Base-by-base conservation (phyloP, 2,329 filamentous ascomycete genomes). In the Fusarium oligoseptatum region DNA sequence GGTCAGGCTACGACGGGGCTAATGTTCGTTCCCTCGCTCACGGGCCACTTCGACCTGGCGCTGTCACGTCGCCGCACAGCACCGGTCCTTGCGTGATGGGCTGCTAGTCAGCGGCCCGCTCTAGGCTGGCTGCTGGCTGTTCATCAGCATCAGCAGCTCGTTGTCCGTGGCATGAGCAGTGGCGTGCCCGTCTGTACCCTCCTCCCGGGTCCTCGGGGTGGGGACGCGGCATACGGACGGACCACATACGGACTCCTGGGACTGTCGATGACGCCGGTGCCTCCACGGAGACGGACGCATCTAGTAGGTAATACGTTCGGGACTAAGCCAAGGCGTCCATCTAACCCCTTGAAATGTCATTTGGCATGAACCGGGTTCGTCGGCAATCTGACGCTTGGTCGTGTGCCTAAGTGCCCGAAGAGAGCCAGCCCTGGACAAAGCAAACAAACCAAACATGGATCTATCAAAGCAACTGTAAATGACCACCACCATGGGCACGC, bases 61-160 rank as follows among this genome's bases (percentile, higher is more conserved):
- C 29, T 74, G 71, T 71, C 71, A 71, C 66, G 67, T 69, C 68
- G 70, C 55, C 61, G 64, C 50, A 66, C 60, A 60, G 52, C 58
- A 72, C 70, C 64, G 52, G 66, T 41, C 55, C 69, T 76, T 76
- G 65, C 50, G 67, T 73, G 75, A 73, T 74, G 74, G 60, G 62
- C 64, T 75, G 58, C 73, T 76, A 76, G 62, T 60, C 62, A 67
- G 67, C 74, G 74, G 77, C 66, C 74, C 76, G 77, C 70, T 64
- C 70, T 50, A 71, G 63, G 72, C 58, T 64, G 43, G 55, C 56
- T 61, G 60, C 43, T 50, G 50, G 27, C 64, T 62, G 27, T 56
- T 56, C 37, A 37, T 64, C 55, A 61, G 39, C 56, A 61, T 64
- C 70, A 70, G 58, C 72, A 76, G 66, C 70, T 77, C 37, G 64